phyloP scores from a whole-genome alignment of 345 rosid genomes.

The Hibiscus mutabilis region DNA sequence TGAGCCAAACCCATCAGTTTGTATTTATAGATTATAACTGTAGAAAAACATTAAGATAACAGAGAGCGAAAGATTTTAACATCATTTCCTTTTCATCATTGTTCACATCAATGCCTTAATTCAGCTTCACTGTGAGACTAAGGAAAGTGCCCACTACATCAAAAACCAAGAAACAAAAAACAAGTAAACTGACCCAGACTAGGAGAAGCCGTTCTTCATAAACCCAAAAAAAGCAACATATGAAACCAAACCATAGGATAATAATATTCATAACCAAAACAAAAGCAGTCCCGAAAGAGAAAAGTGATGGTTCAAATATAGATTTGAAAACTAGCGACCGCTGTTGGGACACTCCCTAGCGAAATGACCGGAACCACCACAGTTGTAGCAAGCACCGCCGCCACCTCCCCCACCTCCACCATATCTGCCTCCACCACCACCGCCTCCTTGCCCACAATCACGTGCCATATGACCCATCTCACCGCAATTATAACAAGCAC shows the following conservation, averaged over 20 bases:
- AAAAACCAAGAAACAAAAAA: neutral
- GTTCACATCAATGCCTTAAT: no score
- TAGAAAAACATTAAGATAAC: no score
- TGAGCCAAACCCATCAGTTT: neutral
- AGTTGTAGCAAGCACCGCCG: conserved; percentile 51
- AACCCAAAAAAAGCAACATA: neutral
- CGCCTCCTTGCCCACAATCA: conserved; percentile 35
- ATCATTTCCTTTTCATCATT: no score
- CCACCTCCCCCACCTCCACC: conserved; percentile 29
- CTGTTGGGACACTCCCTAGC: conserved; percentile 74
- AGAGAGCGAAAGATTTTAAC: no score
- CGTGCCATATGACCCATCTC: conserved; percentile 25
- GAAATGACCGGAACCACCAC: conserved; percentile 81
- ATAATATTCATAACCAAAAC: neutral
- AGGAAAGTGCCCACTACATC: neutral
- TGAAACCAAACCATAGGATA: neutral
- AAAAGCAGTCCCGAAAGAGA: neutral
- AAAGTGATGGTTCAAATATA: neutral
- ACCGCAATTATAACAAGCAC: conserved; percentile 32
- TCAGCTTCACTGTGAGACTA: no score
- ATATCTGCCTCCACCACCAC: conserved; percentile 30
- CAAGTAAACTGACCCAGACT: neutral
- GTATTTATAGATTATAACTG: neutral
- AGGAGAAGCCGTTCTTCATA: neutral
- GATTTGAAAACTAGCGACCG: conserved; percentile 28